Conservation (phyloP, 2,329 filamentous ascomycete species). For the Grosmannia huntii region DNA sequence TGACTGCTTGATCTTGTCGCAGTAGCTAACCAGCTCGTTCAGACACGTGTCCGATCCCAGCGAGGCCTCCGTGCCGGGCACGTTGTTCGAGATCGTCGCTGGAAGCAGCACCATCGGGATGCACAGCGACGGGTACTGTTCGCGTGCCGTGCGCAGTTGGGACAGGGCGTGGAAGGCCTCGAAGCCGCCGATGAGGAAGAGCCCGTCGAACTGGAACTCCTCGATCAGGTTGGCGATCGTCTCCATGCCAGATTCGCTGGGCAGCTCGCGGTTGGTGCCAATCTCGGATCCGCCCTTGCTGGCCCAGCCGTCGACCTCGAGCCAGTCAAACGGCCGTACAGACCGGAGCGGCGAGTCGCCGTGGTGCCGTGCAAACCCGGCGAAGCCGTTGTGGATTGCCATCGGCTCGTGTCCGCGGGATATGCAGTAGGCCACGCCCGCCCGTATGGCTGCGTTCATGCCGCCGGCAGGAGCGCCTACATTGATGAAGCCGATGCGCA, state of each 20-base stretch:
- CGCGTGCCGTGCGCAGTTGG: slow-evolving; percentile 69
- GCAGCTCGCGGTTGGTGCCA: slow-evolving; percentile 89
- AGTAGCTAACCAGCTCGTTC: slow-evolving; percentile 89
- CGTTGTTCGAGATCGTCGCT: slow-evolving; percentile 98
- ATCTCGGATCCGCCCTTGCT: slow-evolving; percentile 97
- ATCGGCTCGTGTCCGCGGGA: slow-evolving; percentile 85
- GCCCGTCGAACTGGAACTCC: slow-evolving; percentile 75
- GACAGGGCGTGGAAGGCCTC: slow-evolving; percentile 90
- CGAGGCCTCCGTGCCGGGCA: slow-evolving; percentile 93
- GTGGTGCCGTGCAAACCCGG: slow-evolving; percentile 84
- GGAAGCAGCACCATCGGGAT: slow-evolving; percentile 87
- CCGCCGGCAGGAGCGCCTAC: slow-evolving; percentile 93
- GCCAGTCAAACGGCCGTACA: slow-evolving; percentile 78
- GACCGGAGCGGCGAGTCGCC: slow-evolving; percentile 68
- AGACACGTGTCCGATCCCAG: slow-evolving; percentile 93
- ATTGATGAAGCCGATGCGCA: slow-evolving; percentile 93
- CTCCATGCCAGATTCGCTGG: slow-evolving; percentile 72
- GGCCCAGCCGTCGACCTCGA: slow-evolving; percentile 90
- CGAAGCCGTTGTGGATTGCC: slow-evolving; percentile 93
- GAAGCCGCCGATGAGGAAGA: slow-evolving; percentile 90
- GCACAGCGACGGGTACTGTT: slow-evolving; percentile 70
- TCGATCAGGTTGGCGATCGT: slow-evolving; percentile 72
- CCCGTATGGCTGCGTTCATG: slow-evolving; percentile 94
- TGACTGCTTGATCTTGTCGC: slow-evolving; percentile 94
- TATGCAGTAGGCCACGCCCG: slow-evolving; percentile 84